Evolutionary conservation across 495 filamentous ascomycete species (phyloP).

Genomic region (Geopyxis carbonaria): DNA sequence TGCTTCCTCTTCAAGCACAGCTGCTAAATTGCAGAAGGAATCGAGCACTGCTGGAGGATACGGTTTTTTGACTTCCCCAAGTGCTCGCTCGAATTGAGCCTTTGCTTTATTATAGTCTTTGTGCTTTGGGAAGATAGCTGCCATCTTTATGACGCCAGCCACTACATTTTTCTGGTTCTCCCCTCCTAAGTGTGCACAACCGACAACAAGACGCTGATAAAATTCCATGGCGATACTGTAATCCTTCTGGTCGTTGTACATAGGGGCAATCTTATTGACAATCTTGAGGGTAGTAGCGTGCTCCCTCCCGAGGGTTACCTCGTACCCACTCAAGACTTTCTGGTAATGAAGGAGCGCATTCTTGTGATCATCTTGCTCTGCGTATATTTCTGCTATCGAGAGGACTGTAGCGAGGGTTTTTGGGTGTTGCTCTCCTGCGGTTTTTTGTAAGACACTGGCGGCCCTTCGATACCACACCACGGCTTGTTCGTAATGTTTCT

Average conservation of each 20-base stretch:
- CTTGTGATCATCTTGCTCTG: background rate
- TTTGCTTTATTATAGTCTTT: too few relatives aligned
- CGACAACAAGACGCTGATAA: too few relatives aligned
- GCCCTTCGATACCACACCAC: constrained; percentile 12
- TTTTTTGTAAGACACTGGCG: constrained; percentile 11
- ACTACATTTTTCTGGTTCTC: too few relatives aligned
- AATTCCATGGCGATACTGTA: too few relatives aligned
- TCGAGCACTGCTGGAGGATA: too few relatives aligned
- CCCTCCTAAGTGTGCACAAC: too few relatives aligned
- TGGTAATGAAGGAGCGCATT: constrained; percentile 6
- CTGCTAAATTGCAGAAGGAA: constrained; percentile 28
- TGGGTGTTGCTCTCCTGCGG: constrained; percentile 12
- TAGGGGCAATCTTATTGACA: constrained; percentile 10
- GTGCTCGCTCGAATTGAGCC: too few relatives aligned
- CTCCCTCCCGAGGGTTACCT: constrained; percentile 9
- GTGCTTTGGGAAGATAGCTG: too few relatives aligned
- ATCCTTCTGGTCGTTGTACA: too few relatives aligned
- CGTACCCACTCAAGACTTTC: constrained; percentile 1
- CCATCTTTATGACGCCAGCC: too few relatives aligned
- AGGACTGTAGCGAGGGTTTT: constrained; percentile 11
- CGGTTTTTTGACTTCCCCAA: too few relatives aligned
- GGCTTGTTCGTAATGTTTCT: constrained; percentile 12
- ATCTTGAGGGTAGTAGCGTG: constrained; percentile 14
- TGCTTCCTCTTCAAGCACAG: constrained; percentile 1
- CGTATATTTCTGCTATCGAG: constrained; percentile 7